Percentiles rank a stretch among this genome's conserved stretches.
Evolutionary conservation across 2,329 filamentous ascomycete species (phyloP).

Genomic region (Aspergillus persii): DNA sequence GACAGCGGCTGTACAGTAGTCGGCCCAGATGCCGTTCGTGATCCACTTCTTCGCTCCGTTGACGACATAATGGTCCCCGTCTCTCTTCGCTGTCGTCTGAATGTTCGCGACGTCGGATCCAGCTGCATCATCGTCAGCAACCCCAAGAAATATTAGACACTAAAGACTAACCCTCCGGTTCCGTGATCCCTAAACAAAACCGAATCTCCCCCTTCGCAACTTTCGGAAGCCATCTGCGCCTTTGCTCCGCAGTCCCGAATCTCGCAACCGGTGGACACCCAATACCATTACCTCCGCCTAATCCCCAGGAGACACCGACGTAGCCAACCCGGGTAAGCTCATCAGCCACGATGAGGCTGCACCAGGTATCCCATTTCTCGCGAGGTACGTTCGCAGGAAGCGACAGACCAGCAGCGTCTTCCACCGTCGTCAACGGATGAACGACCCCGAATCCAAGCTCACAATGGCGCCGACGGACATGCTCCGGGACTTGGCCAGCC

Average conservation of each 20-base stretch:
- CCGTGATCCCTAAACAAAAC: constrained; percentile 65
- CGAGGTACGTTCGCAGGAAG: constrained; percentile 48
- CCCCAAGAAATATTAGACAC: neutral
- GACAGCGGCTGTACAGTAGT: constrained; percentile 60
- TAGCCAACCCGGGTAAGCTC: constrained; percentile 56
- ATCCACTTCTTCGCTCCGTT: constrained; percentile 70
- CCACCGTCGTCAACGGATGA: constrained; percentile 35
- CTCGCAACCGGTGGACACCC: constrained; percentile 64
- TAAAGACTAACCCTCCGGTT: constrained; percentile 51
- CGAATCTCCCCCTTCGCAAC: constrained; percentile 59
- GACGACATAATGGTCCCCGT: constrained; percentile 58
- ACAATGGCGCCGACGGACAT: constrained; percentile 39
- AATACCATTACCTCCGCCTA: constrained; percentile 61
- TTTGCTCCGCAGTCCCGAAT: constrained; percentile 61
- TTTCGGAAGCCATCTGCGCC: constrained; percentile 57
- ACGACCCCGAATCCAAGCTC: constrained; percentile 41
- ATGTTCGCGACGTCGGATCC: constrained; percentile 66
- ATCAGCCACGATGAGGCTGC: constrained; percentile 55
- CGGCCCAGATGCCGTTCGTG: constrained; percentile 60
- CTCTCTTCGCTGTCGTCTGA: constrained; percentile 56
- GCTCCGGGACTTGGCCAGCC: constrained; percentile 51
- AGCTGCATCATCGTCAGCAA: constrained; percentile 34
- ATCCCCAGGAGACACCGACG: constrained; percentile 57
- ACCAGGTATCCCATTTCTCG: constrained; percentile 57
- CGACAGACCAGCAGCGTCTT: constrained; percentile 40